Evolutionary conservation across 805 yeast species (phyloP).

Genomic region (Sugiyamaella mastotermitis): DNA sequence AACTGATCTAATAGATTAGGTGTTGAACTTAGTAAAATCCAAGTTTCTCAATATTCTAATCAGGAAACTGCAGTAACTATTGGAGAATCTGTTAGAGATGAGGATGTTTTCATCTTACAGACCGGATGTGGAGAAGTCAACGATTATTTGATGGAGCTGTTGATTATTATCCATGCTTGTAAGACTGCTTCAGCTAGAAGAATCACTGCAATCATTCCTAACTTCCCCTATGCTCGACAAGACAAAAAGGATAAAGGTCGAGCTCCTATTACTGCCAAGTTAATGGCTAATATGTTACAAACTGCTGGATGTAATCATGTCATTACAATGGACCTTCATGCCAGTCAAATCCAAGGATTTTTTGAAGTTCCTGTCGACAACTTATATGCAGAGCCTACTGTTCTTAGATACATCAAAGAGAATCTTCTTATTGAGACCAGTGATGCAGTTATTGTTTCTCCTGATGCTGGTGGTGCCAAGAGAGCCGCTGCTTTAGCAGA

Average conservation of each 20-base stretch:
- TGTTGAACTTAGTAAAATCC: slow-evolving; percentile 62
- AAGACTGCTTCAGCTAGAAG: slow-evolving; percentile 92
- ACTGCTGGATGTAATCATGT: slow-evolving; percentile 96
- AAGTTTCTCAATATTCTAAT: slow-evolving; percentile 80
- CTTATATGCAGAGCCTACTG: slow-evolving; percentile 90
- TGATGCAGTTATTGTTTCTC: slow-evolving; percentile 78
- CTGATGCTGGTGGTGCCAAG: slow-evolving; percentile 99
- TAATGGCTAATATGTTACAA: slow-evolving; percentile 83
- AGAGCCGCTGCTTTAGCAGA: slow-evolving; percentile 94
- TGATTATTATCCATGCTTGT: slow-evolving; percentile 90
- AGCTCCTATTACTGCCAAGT: slow-evolving; percentile 94
- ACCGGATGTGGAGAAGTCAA: slow-evolving; percentile 84
- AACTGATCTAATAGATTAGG: slow-evolving; percentile 40
- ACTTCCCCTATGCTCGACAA: slow-evolving; percentile 95
- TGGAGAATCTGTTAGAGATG: slow-evolving; percentile 85
- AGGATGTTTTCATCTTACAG: slow-evolving; percentile 79
- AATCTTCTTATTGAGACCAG: slow-evolving; percentile 47
- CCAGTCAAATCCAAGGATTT: slow-evolving; percentile 96
- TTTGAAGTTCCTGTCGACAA: slow-evolving; percentile 94
- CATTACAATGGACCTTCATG: slow-evolving; percentile 94
- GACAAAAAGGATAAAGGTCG: slow-evolving; percentile 94
- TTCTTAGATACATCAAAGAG: slow-evolving; percentile 71
- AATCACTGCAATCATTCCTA: slow-evolving; percentile 91
- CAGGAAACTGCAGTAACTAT: slow-evolving; percentile 84
- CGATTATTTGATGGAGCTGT: slow-evolving; percentile 79